Percentiles rank a stretch among this genome's conserved stretches.
phyloP scores from a whole-genome alignment of 768 basidiomycete genomes.

The Boletus vermiculosoides region DNA sequence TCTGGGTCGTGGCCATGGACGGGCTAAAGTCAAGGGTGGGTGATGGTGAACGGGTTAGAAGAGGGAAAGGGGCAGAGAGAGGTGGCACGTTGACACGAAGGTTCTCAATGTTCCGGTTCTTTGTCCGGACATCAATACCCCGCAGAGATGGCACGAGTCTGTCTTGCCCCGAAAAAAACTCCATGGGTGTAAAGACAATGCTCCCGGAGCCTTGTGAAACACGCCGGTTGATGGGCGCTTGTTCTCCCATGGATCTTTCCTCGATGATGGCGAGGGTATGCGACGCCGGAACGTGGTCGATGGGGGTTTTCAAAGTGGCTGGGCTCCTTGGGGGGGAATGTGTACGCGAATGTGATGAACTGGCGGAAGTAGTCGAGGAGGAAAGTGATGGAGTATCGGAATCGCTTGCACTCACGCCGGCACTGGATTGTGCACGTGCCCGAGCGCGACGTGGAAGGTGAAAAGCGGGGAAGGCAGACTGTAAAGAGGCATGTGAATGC shows the following conservation, averaged over 20 bases:
- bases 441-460: constrained; percentile 36
- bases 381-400: constrained; percentile 51
- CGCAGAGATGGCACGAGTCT: constrained; percentile 11
- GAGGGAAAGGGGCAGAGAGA: constrained; percentile 13
- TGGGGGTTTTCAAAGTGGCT: constrained; percentile 32
- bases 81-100: constrained; percentile 33
- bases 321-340: constrained; percentile 36
- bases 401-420: constrained; percentile 34
- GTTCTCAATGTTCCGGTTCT: constrained; percentile 30
- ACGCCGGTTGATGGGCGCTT: constrained; percentile 1
- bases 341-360: constrained; percentile 36
- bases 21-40: constrained; percentile 9
- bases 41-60: constrained; percentile 15
- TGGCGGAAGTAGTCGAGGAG: constrained; percentile 39
- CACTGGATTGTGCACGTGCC: constrained; percentile 26
- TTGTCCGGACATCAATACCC: constrained; percentile 15
- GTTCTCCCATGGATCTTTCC: constrained; percentile 32
- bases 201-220: constrained; percentile 23
- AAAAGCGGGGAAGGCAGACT: constrained; percentile 23
- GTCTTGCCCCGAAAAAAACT: constrained; percentile 20
- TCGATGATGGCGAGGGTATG: constrained; percentile 39
- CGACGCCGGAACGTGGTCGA: constrained; percentile 27
- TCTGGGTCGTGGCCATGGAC: constrained; percentile 1
- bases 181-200: constrained; percentile 22
- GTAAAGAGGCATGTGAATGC: constrained; percentile 20